Conservation (phyloP, 2,329 filamentous ascomycete genomes). For the Nothopassalora personata region DNA sequence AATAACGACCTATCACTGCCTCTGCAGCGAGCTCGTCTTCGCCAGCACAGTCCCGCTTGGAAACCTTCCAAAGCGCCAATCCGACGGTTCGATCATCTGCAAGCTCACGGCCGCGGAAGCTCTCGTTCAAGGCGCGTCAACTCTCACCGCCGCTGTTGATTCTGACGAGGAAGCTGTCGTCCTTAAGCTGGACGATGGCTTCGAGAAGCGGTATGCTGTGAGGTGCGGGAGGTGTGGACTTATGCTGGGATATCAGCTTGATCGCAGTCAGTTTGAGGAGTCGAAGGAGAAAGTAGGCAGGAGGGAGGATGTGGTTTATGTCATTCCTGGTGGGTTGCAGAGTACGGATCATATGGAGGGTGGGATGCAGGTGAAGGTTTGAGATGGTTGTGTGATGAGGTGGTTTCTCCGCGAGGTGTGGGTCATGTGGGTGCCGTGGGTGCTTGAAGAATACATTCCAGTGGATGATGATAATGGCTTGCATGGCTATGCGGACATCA, state of each 20-base stretch:
- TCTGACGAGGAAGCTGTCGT: constrained; percentile 17
- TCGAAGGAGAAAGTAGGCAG: constrained; percentile 28
- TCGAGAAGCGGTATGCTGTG: constrained; percentile 59
- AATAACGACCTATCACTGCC: constrained; percentile 53
- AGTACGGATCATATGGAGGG: constrained; percentile 52
- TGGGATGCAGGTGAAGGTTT: constrained; percentile 1
- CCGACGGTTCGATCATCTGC: constrained; percentile 54
- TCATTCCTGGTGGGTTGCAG: constrained; percentile 56
- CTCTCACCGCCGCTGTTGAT: constrained; percentile 13
- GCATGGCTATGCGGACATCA: neutral
- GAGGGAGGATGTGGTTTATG: constrained; percentile 51
- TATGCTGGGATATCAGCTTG: constrained; percentile 59
- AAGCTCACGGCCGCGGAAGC: constrained; percentile 37
- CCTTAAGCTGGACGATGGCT: constrained; percentile 49
- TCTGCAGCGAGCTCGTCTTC: constrained; percentile 61
- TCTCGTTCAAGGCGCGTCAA: constrained; percentile 17
- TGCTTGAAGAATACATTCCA: neutral
- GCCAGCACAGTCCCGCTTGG: constrained; percentile 52
- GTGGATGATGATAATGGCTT: neutral
- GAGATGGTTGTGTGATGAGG: neutral
- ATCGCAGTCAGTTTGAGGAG: constrained; percentile 45
- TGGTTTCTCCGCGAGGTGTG: neutral
- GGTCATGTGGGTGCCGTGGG: too few relatives aligned
- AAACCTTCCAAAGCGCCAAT: constrained; percentile 49
- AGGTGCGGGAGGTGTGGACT: constrained; percentile 58